These are phyloP conservation scores for Ophiostoma tasmaniense DNA, from an alignment of 2,329 filamentous ascomycete species.

Conservation along the genomic window DNA sequence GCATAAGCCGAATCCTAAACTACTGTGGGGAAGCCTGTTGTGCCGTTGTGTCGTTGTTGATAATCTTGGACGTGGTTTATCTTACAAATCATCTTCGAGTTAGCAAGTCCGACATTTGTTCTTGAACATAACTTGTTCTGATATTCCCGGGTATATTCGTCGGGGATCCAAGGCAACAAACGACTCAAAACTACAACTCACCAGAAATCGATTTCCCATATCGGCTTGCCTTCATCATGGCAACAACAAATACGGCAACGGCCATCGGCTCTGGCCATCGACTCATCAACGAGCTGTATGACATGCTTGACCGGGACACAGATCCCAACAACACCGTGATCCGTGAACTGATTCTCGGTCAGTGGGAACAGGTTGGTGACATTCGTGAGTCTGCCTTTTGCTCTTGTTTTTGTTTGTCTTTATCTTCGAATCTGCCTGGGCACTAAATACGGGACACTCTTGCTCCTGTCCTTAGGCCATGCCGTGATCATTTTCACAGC, in stretches of 20 bases:
- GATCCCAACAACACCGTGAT: slow-evolving; percentile 14
- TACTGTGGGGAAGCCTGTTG: background rate
- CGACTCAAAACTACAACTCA: background rate
- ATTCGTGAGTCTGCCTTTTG: background rate
- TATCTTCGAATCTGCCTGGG: background rate
- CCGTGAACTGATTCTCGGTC: slow-evolving; percentile 18
- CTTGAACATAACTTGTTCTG: background rate
- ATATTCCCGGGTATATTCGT: background rate
- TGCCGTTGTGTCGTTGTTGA: background rate
- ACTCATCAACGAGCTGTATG: slow-evolving; percentile 19
- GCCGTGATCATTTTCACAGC: background rate
- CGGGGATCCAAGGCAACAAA: background rate
- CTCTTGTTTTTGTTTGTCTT: background rate
- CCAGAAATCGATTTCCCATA: background rate
- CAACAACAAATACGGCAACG: background rate
- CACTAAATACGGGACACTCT: too few species aligned
- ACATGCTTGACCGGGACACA: slow-evolving; percentile 14
- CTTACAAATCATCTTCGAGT: background rate
- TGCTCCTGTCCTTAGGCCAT: background rate
- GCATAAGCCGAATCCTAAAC: background rate
- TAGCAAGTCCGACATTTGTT: background rate
- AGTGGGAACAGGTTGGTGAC: slow-evolving; percentile 18
- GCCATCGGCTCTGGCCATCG: background rate
- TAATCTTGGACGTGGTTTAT: background rate
- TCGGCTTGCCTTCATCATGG: background rate